Base-by-base conservation (phyloP, 176 grass and related monocot genomes). In the Cenchrus purpureus region DNA sequence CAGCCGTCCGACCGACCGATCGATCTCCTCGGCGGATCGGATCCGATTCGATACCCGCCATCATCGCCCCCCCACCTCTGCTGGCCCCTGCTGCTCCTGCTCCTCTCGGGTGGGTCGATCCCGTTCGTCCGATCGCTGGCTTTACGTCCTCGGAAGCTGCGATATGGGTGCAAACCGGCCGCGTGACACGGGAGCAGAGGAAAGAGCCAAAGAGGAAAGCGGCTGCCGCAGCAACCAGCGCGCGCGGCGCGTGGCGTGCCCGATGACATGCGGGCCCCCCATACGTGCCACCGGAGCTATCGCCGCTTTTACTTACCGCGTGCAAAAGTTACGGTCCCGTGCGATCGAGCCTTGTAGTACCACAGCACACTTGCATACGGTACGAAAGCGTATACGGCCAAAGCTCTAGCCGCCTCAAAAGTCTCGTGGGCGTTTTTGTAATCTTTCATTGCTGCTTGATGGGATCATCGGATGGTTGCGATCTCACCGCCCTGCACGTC, bases 11-110 rank as follows among this genome's bases (percentile, higher is more conserved):
- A 51, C 57, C 19, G 70, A 5, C 49, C 71, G 76, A 79, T 62
- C 76, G 60, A 79, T 65, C 78, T 31, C 15, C 78, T 31, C 15
- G 61, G 8, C 25, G 78, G 62, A 79, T 52, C 77, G 14, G 77
- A 79, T 79, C 77, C 60, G 78, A 80, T 79, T 16, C 15, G 25
- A 32, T 67, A 16, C 25, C 29, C 4, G 68, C 37, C 67, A n/a
- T 69, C 44, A 66, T 59, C 14, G 0, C 31, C 31, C 31, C 31
- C 31, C 31, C 31, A 32, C 31, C 31, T 6, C 13, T 12, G 5
- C 22, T 14, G 37, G 37, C 37, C 40, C 1, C 14, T 46, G 46
- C 69, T 52, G 28, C 50, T 31, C 17, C 29, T 34, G 34, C 32
- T 40, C 13, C 6, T 13, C 29, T 43, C 34, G 3, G 34, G 32